Conservation (phyloP, 228 moss, liverwort and hornwort genomes). For the Sphagnum fallax region DNA sequence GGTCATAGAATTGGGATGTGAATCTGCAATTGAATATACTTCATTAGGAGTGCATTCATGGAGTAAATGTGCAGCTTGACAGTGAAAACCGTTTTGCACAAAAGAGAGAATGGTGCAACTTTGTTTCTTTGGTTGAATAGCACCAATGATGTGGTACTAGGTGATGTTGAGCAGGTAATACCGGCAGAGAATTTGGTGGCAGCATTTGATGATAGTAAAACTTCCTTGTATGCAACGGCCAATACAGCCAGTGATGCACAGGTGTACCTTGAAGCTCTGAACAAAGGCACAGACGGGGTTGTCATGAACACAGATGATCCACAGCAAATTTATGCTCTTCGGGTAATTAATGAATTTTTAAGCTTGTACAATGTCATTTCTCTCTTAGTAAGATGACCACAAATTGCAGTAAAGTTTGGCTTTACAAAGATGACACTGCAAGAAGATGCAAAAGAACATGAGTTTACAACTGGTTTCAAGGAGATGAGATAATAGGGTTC, state of each 20-base stretch:
- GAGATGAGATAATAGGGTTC: too few relatives aligned
- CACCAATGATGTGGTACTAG: not conserved
- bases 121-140: too few relatives aligned
- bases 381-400: not conserved
- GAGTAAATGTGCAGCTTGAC: too few relatives aligned
- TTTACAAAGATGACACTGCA: too few relatives aligned
- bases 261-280: slow-evolving; percentile 83
- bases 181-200: slow-evolving; percentile 94
- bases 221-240: slow-evolving; percentile 79
- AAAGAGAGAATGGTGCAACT: too few relatives aligned
- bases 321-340: slow-evolving; percentile 66
- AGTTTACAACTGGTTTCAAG: too few relatives aligned
- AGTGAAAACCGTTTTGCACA: too few relatives aligned
- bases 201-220: slow-evolving; percentile 72
- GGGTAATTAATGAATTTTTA: slow-evolving; percentile 18
- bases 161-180: slow-evolving; percentile 45
- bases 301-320: slow-evolving; percentile 83
- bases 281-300: slow-evolving; percentile 88
- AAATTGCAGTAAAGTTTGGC: too few relatives aligned
- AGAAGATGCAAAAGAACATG: too few relatives aligned
- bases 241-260: slow-evolving; percentile 64
- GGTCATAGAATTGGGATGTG: too few relatives aligned
- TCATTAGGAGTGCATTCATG: too few relatives aligned
- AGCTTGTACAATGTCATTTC: not conserved
- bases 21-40: too few relatives aligned